Evolutionary conservation across 345 rosid species (phyloP).

Genomic region (Erysimum cheiranthoides): DNA sequence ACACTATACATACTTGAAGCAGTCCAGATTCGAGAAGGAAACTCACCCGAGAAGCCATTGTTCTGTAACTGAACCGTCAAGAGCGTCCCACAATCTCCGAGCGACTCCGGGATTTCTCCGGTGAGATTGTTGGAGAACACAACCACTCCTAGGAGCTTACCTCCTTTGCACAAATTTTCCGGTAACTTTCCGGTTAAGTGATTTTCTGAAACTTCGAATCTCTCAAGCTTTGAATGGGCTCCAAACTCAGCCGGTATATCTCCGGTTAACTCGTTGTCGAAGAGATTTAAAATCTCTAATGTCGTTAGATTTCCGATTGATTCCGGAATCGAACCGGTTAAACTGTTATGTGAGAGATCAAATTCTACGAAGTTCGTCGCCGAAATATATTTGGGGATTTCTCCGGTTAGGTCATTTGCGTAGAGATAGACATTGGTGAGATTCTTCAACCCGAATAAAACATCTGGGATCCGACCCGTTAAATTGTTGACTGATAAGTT

Average conservation of each 20-base stretch:
- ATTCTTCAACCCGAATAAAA: conserved; percentile 60
- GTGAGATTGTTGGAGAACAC: conserved; percentile 66
- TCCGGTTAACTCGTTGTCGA: conserved; percentile 60
- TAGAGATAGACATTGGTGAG: conserved; percentile 53
- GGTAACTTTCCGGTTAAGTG: conserved; percentile 74
- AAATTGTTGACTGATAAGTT: conserved; percentile 59
- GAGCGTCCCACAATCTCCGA: conserved; percentile 64
- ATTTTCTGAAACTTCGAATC: conserved; percentile 66
- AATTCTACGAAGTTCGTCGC: conserved; percentile 50
- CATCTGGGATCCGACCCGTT: conserved; percentile 61
- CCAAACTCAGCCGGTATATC: conserved; percentile 75
- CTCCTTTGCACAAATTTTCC: conserved; percentile 66
- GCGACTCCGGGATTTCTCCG: conserved; percentile 70
- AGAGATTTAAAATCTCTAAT: conserved; percentile 50
- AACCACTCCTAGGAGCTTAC: conserved; percentile 64
- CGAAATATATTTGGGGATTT: conserved; percentile 54
- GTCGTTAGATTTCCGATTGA: conserved; percentile 64
- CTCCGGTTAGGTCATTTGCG: conserved; percentile 58
- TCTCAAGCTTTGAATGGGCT: conserved; percentile 61
- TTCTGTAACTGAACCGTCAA: conserved; percentile 63
- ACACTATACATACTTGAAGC: conserved; percentile 54
- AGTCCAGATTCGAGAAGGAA: conserved; percentile 79
- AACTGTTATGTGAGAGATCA: conserved; percentile 63
- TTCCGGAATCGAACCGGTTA: conserved; percentile 72
- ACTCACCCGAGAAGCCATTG: conserved; percentile 78